Base-by-base conservation (phyloP, 352 stramenopile genomes). In the Ophiocytium majus region DNA sequence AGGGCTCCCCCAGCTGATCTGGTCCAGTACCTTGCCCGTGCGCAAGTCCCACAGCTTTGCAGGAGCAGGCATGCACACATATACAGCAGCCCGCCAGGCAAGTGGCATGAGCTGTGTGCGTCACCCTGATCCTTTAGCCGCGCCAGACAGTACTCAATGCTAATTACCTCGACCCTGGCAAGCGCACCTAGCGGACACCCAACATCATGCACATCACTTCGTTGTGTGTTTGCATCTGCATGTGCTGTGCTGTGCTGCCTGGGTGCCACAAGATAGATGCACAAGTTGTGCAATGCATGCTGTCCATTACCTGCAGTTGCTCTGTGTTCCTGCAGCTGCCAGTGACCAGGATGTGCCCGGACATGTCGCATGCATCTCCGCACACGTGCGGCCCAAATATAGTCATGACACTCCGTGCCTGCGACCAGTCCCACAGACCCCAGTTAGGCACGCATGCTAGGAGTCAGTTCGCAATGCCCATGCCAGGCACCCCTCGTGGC, bases 351-450 rank as follows among this genome's bases (percentile, higher is more conserved):
- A 35, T 37, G 9, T 36, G 32, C 10, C 49, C 71, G 23, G 63
- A 23, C 75, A 86, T 76, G 17, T 82, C 82, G 5, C 81, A 31
- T 14, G 82, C 74, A 76, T 86, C 75, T 5, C 82, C 82, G 34
- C 82, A 86, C 63, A 86, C 50, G 63, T 86, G 82, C 23, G 82
- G 82, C 31, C 82, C 82, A 57, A 82, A 86, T 0, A 86, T 28
- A 9, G 74, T 82, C 9, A n/a, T 1, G 0, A 74, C 37, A 0
- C 35, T 66, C 33, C 71, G 34, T 28, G 74, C 82, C 74, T 82
- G 81, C 50, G n/a, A n/a, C n/a, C n/a, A n/a, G n/a, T n/a, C n/a
- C n/a, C n/a, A n/a, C n/a, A n/a, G n/a, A n/a, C n/a, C n/a, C n/a
- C n/a, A n/a, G n/a, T n/a, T n/a, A n/a, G n/a, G n/a, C n/a, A n/a